Evolutionary conservation across 2,329 filamentous ascomycete species (phyloP).

Genomic region (Pseudogymnoascus sp.): DNA sequence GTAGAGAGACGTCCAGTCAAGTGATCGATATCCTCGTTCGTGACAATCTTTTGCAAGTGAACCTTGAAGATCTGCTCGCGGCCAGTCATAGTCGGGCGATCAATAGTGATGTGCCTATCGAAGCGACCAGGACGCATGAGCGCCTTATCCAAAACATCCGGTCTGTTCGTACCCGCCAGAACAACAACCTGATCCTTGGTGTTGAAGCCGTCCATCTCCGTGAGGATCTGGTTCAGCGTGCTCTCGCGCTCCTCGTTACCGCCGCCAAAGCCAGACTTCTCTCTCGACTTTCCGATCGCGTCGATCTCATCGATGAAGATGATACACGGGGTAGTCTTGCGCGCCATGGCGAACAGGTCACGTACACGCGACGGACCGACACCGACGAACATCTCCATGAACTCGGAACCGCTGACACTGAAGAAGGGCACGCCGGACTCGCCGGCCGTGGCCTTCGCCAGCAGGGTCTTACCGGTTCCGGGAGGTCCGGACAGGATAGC

Average conservation of each 20-base stretch:
- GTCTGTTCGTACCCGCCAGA: slow-evolving; percentile 90
- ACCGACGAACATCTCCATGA: slow-evolving; percentile 99
- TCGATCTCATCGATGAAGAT: slow-evolving; percentile 99
- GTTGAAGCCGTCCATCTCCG: slow-evolving; percentile 99
- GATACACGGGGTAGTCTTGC: slow-evolving; percentile 95
- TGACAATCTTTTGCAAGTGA: slow-evolving; percentile 90
- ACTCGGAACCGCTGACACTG: slow-evolving; percentile 96
- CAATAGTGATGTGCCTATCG: slow-evolving; percentile 91
- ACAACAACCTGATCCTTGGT: slow-evolving; percentile 95
- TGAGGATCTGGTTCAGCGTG: slow-evolving; percentile 95
- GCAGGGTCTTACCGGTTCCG: slow-evolving; percentile 94
- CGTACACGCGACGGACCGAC: slow-evolving; percentile 92
- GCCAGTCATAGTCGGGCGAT: slow-evolving; percentile 92
- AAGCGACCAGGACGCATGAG: slow-evolving; percentile 95
- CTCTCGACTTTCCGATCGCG: slow-evolving; percentile 85
- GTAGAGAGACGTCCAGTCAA: slow-evolving; percentile 83
- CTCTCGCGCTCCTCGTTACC: slow-evolving; percentile 96
- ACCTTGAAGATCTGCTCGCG: slow-evolving; percentile 94
- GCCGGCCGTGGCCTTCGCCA: slow-evolving; percentile 94
- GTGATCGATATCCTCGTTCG: slow-evolving; percentile 79
- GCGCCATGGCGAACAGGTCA: slow-evolving; percentile 86
- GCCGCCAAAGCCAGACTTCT: slow-evolving; percentile 74
- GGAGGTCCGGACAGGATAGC: slow-evolving; percentile 96
- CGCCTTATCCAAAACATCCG: slow-evolving; percentile 89
- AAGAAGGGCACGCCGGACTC: slow-evolving; percentile 97